Evolutionary conservation across 495 filamentous ascomycete genomes (phyloP), one percentile per base, ranked within the genome.

Genomic region (Eremomyces bilateralis): DNA sequence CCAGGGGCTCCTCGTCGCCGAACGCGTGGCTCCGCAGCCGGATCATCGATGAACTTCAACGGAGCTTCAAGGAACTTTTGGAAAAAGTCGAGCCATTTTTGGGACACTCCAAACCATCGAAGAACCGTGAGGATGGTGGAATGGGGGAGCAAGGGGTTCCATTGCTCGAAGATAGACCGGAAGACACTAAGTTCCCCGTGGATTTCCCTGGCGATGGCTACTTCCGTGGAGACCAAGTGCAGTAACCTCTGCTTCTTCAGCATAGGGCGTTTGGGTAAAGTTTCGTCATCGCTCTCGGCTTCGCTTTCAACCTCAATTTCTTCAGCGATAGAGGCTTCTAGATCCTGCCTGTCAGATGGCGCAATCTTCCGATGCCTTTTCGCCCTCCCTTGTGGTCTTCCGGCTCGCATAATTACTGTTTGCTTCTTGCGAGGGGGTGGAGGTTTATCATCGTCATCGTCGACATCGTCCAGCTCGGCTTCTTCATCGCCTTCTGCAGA

Each of bases 51-150:
- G 22, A 52, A 52, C 10, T 32, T 34, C n/a, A 52, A 31, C 2
- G 44, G 47, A 6, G 42, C 18, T 17, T 43, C 21, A 12, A 52
- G 47, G 32, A 48, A 50, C 29, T 35, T 42, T 16, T 37, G 39
- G 38, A 52, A 52, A 38, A 52, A 50, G 10, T 33, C 19, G 11
- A 52, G 34, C 47, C 46, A 52, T 20, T 50, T 48, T 8, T 18
- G 29, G 4, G 44, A 35, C 3, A 52, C 47, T 4, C 49, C 49
- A 27, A 52, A 45, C 39, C 36, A 52, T 17, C 35, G 16, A 12
- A 52, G 36, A 2, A 52, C 49, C 0, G 41, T 40, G 28, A 41
- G 43, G 25, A 52, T 46, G 11, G 44, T 43, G 6, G 34, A 29
- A 33, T 52, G 49, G 10, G 47, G 39, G 1, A 52, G 12, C 1